Conservation (phyloP, 306 rosid genomes). For the Purshia tridentata region DNA sequence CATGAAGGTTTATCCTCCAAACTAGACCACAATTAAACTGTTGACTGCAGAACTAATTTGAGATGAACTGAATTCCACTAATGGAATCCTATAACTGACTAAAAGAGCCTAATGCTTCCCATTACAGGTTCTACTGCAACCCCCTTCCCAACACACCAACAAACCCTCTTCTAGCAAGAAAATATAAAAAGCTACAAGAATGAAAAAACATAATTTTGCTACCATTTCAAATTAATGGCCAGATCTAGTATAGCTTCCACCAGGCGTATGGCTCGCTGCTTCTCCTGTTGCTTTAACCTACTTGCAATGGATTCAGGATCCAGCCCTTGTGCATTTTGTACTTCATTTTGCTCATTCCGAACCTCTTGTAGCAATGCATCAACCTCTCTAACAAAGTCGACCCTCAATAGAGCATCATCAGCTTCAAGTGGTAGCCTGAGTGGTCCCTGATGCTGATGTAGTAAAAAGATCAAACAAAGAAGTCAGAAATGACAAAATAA, state of each 20-base stretch:
- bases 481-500: background rate
- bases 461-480: conserved; percentile 2
- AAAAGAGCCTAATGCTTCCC: too few relatives aligned
- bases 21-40: too few relatives aligned
- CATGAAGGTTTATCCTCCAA: too few relatives aligned
- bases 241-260: conserved; percentile 79
- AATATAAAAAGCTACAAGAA: conserved; percentile 2
- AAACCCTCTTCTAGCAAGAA: background rate
- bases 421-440: conserved; percentile 59
- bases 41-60: too few relatives aligned
- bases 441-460: conserved; percentile 69
- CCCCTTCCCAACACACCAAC: too few relatives aligned
- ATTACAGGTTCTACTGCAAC: too few relatives aligned
- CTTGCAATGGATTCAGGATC: conserved; percentile 81
- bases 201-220: conserved; percentile 11
- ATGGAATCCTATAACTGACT: too few relatives aligned
- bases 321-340: conserved; percentile 38
- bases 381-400: conserved; percentile 90
- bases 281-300: conserved; percentile 86
- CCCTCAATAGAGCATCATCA: conserved; percentile 70
- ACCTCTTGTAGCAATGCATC: conserved; percentile 80
- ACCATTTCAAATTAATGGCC: conserved; percentile 71
- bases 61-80: too few relatives aligned
- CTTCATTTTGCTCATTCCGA: conserved; percentile 42
- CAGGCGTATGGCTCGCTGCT: conserved; percentile 61